phyloP scores from a whole-genome alignment of 306 rosid genomes.

The Corylus heterophylla region DNA sequence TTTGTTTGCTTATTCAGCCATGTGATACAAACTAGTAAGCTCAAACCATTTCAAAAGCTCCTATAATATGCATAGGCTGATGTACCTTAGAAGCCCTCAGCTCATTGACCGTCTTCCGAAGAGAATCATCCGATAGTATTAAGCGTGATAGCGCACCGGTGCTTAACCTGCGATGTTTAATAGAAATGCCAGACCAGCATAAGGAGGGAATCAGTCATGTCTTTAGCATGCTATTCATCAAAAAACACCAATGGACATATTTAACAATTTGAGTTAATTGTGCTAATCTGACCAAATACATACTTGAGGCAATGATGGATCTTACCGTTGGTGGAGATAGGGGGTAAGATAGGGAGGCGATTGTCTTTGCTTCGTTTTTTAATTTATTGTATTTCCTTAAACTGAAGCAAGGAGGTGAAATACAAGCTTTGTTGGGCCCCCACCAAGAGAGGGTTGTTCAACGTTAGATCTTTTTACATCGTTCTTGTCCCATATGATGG shows the following conservation, averaged over 20 bases:
- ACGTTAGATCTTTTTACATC: too few species aligned
- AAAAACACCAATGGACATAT: neutral
- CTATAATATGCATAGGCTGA: slow-evolving; percentile 15
- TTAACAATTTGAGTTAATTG: neutral
- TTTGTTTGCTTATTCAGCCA: neutral
- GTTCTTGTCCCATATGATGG: too few species aligned
- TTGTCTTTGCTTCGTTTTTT: too few species aligned
- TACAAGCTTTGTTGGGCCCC: too few species aligned
- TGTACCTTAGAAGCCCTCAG: slow-evolving; percentile 72
- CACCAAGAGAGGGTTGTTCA: too few species aligned
- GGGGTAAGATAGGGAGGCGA: too few species aligned
- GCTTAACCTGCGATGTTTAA: slow-evolving; percentile 54
- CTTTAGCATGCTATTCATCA: slow-evolving; percentile 3
- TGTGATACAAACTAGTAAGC: too few species aligned
- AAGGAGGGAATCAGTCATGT: slow-evolving; percentile 8
- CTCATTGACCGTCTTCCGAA: slow-evolving; percentile 78
- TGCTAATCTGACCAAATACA: neutral
- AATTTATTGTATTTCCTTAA: too few species aligned
- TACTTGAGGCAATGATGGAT: too few species aligned
- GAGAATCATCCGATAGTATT: slow-evolving; percentile 88
- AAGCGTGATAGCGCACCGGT: slow-evolving; percentile 85
- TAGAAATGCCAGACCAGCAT: slow-evolving; percentile 15
- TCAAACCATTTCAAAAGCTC: neutral
- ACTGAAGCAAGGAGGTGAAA: too few species aligned
- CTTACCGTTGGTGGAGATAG: too few species aligned